These are phyloP conservation scores for Escovopsis sp. DNA, from an alignment of 2,329 filamentous ascomycete species.

Conservation along the genomic window DNA sequence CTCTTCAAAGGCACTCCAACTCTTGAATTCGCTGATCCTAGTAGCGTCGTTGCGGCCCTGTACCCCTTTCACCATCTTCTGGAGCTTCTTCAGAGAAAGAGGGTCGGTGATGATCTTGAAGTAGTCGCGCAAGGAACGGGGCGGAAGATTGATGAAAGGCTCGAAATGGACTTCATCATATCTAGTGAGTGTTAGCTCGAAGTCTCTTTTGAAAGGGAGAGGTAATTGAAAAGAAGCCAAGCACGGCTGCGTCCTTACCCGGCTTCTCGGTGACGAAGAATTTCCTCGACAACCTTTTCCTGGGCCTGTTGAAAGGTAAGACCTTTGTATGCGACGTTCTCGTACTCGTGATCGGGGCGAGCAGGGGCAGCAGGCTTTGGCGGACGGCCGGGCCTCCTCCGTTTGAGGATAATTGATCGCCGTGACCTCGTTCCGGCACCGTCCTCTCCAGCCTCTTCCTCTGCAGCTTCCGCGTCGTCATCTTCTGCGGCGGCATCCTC, in stretches of 20 bases:
- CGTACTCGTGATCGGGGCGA: conserved; percentile 38
- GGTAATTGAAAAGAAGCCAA: background rate
- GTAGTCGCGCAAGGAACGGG: conserved; percentile 67
- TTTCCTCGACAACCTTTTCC: conserved; percentile 66
- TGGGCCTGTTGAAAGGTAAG: conserved; percentile 74
- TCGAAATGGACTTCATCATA: conserved; percentile 55
- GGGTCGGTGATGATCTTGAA: conserved; percentile 74
- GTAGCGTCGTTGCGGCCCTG: conserved; percentile 53
- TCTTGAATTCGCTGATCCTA: conserved; percentile 55
- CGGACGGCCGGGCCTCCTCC: conserved; percentile 20
- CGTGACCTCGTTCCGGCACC: conserved; percentile 18
- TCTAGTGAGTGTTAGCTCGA: conserved; percentile 28
- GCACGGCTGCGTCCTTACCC: conserved; percentile 29
- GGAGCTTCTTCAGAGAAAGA: conserved; percentile 60
- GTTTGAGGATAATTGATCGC: conserved; percentile 26
- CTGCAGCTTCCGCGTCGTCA: conserved; percentile 10
- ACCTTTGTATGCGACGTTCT: conserved; percentile 49
- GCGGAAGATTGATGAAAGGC: conserved; percentile 66
- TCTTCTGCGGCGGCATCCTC: conserved; percentile 12
- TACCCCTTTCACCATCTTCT: conserved; percentile 62
- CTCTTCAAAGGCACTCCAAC: conserved; percentile 69
- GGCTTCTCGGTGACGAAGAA: conserved; percentile 54
- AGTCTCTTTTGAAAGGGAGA: background rate
- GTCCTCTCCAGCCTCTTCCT: conserved; percentile 16
- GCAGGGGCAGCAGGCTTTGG: conserved; percentile 21